Conservation (phyloP, 2,329 filamentous ascomycete species). For the Zymoseptoria tritici region DNA sequence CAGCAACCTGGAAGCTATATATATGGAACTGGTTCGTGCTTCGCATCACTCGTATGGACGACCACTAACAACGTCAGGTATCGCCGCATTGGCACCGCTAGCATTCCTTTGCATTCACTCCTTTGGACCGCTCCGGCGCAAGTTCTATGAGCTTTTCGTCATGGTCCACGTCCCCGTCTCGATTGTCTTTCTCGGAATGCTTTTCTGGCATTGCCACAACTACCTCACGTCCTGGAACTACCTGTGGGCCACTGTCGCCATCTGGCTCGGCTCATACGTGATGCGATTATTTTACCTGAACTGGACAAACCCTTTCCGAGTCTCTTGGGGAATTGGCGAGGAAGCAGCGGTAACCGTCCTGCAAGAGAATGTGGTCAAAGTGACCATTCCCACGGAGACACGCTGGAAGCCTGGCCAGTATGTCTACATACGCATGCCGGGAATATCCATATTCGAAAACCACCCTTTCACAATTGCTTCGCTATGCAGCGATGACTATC, state of each 20-base stretch:
- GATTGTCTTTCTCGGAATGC: slow-evolving; percentile 68
- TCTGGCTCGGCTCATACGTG: slow-evolving; percentile 70
- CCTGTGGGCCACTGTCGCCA: slow-evolving; percentile 69
- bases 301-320: slow-evolving; percentile 72
- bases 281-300: slow-evolving; percentile 78
- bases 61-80: slow-evolving; percentile 28
- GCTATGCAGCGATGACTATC: slow-evolving; percentile 85
- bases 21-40: slow-evolving; percentile 66
- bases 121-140: slow-evolving; percentile 65
- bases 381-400: slow-evolving; percentile 89
- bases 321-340: slow-evolving; percentile 81
- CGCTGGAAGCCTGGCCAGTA: slow-evolving; percentile 91
- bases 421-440: slow-evolving; percentile 88
- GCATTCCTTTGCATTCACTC: slow-evolving; percentile 79
- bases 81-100: slow-evolving; percentile 71
- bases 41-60: background rate
- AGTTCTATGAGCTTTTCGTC: slow-evolving; percentile 81
- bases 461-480: slow-evolving; percentile 95
- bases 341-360: slow-evolving; percentile 84
- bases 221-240: slow-evolving; percentile 87
- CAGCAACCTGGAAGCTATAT: slow-evolving; percentile 62
- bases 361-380: slow-evolving; percentile 88
- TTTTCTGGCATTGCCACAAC: slow-evolving; percentile 96
- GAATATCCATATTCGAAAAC: slow-evolving; percentile 82
- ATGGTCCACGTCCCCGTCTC: slow-evolving; percentile 74